Evolutionary conservation across 2,329 filamentous ascomycete genomes (phyloP), one percentile per base, ranked within the genome.

Genomic region (Thelonectria olida): DNA sequence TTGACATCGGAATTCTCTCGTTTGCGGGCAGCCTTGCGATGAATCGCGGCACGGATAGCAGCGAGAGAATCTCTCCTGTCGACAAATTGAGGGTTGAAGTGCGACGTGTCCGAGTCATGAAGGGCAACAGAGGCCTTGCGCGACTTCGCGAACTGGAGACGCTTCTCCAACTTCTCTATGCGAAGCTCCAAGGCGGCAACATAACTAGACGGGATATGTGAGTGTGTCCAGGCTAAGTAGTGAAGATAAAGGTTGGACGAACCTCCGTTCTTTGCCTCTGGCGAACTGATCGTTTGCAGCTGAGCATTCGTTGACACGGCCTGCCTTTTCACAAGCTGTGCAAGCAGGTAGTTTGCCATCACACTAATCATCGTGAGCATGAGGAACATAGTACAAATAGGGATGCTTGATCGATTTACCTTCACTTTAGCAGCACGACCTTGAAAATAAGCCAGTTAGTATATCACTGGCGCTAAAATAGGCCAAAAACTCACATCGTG

Each of bases 241-340:
- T 31, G 41, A 12, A 20, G 10, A 39, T 9, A 19, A 4, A 25
- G 19, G n/a, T 17, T 39, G 13, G 28, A 70, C 78, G 59, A 68
- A 88, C 88, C 94, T 98, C 72, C 95, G 85, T 75, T 98, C 96
- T 77, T 98, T 98, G 63, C 96, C 96, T 64, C 93, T 86, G 1
- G 95, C 94, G 78, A 97, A 98, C 75, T 97, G 93, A 74, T 98
- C 95, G 72, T 96, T 97, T 7, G 93, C 94, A 57, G 93, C 93
- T 7, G 93, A 97, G 76, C 96, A 99, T 74, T 96, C 93, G 62
- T 85, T 89, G 56, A 92, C 89, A 63, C 93, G 90, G 27, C 94
- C 93, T 13, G 93, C 92, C 78, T 93, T 94, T 78, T 97, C 95
- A 74, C 96, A 98, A 17, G 95, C 95, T 7, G 93, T 96, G 75